A percentile compares a stretch with the other conserved stretches of the same genome.
Conservation (phyloP, 208 protist genomes). For the Leishmania arabica region DNA sequence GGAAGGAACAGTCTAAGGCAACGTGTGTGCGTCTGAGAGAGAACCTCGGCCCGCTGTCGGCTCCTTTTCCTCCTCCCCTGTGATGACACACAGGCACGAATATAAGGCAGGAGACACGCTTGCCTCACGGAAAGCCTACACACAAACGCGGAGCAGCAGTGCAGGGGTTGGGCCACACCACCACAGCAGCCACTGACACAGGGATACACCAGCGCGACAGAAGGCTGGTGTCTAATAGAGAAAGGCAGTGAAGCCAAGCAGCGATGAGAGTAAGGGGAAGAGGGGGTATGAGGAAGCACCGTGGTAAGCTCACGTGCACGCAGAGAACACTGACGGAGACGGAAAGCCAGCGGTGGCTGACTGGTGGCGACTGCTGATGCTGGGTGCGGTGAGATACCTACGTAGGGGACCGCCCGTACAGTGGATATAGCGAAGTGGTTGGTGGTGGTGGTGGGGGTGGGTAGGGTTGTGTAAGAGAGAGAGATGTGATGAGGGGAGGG, state of each 20-base stretch:
- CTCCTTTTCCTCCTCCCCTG: not conserved
- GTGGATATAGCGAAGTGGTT: not conserved
- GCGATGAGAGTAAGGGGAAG: not conserved
- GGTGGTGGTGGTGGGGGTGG: no score
- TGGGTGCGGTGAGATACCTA: not conserved
- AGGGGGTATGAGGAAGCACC: not conserved
- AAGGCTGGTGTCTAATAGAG: not conserved
- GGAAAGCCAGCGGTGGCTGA: not conserved
- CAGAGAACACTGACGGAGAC: not conserved
- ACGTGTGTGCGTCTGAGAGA: not conserved
- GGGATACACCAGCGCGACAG: not conserved
- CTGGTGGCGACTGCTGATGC: not conserved
- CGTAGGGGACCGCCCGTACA: not conserved
- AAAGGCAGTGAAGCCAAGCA: not conserved
- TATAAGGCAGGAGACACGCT: not conserved
- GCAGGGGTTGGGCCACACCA: not conserved
- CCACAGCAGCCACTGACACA: not conserved
- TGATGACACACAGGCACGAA: not conserved
- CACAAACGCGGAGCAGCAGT: not conserved
- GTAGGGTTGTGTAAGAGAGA: not conserved
- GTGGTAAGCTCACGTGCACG: not conserved
- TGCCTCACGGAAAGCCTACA: not conserved
- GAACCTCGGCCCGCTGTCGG: not conserved
- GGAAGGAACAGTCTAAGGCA: not conserved
- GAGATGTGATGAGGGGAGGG: not conserved